A percentile compares a stretch with the other conserved stretches of the same genome.
These are phyloP conservation scores for Penicillium sp. DNA, from an alignment of 2,329 filamentous ascomycete species.

Conservation along the genomic window DNA sequence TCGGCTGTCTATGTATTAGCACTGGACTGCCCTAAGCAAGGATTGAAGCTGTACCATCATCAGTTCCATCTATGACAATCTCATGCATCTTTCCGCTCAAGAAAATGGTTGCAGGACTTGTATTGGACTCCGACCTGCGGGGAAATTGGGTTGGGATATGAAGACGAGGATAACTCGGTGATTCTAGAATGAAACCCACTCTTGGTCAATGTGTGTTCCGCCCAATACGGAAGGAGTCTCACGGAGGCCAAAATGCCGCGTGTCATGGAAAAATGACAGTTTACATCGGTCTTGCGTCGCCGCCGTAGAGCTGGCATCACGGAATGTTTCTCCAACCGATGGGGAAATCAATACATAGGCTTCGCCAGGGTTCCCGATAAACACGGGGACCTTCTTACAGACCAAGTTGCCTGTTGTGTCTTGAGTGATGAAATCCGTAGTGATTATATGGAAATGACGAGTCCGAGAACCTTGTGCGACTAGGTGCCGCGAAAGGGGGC, in stretches of 20 bases:
- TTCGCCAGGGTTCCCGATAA: conserved; percentile 22
- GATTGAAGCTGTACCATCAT: conserved; percentile 18
- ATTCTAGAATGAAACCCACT: conserved; percentile 9
- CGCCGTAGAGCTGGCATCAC: conserved; percentile 16
- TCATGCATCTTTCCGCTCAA: conserved; percentile 26
- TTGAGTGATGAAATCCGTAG: conserved; percentile 19
- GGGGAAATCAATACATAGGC: conserved; percentile 21
- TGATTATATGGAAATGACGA: conserved; percentile 24
- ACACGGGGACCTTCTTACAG: conserved; percentile 17
- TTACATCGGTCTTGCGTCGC: conserved; percentile 18
- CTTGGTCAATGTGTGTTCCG: neutral
- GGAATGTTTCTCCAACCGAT: conserved; percentile 20
- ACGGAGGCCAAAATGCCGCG: conserved; percentile 25
- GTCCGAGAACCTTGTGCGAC: neutral
- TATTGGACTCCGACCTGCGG: conserved; percentile 19
- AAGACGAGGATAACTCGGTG: conserved; percentile 23
- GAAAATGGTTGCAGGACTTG: conserved; percentile 23
- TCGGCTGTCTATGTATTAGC: conserved; percentile 17
- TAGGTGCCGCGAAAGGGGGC: conserved; percentile 3
- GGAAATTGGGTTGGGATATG: conserved; percentile 19
- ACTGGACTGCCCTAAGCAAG: neutral
- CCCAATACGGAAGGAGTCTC: neutral
- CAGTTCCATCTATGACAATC: conserved; percentile 23
- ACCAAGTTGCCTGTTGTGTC: conserved; percentile 18
- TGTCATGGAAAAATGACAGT: conserved; percentile 26